phyloP scores from a whole-genome alignment of 2,329 filamentous ascomycete genomes.

The Chalaropsis ovoidea region DNA sequence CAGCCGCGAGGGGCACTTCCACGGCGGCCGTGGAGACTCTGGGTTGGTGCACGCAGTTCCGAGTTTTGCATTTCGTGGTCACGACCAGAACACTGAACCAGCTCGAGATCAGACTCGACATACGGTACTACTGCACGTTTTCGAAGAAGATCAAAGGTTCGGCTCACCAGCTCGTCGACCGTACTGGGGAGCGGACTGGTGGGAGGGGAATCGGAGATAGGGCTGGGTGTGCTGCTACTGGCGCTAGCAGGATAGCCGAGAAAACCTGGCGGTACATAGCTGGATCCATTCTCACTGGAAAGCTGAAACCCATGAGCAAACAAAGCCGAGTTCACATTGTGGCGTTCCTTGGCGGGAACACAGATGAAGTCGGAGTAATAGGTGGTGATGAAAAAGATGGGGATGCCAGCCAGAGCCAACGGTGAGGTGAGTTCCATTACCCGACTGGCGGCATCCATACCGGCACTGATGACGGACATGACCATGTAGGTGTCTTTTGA shows the following conservation, averaged over 20 bases:
- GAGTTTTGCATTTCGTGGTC: conserved; percentile 30
- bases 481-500: conserved; percentile 77
- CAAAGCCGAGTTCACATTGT: conserved; percentile 65
- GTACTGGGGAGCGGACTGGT: conserved; percentile 67
- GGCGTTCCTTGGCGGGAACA: conserved; percentile 64
- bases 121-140: conserved; percentile 64
- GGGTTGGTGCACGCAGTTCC: conserved; percentile 31
- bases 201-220: conserved; percentile 39
- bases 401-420: conserved; percentile 80
- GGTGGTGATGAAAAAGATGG: conserved; percentile 97
- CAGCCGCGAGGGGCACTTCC: conserved; percentile 34
- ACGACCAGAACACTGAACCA: conserved; percentile 72
- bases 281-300: conserved; percentile 50
- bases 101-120: conserved; percentile 56
- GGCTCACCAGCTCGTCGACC: conserved; percentile 66
- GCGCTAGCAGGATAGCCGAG: conserved; percentile 28
- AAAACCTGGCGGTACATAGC: conserved; percentile 26
- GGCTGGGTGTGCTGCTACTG: conserved; percentile 29
- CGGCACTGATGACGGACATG: conserved; percentile 80
- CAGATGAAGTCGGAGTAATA: conserved; percentile 98
- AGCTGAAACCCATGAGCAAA: conserved; percentile 76
- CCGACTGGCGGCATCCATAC: conserved; percentile 79
- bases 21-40: conserved; percentile 26
- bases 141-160: conserved; percentile 76
- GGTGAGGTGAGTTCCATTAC: conserved; percentile 88